Base-by-base conservation (phyloP, 345 rosid species). In the Anacardium occidentale region DNA sequence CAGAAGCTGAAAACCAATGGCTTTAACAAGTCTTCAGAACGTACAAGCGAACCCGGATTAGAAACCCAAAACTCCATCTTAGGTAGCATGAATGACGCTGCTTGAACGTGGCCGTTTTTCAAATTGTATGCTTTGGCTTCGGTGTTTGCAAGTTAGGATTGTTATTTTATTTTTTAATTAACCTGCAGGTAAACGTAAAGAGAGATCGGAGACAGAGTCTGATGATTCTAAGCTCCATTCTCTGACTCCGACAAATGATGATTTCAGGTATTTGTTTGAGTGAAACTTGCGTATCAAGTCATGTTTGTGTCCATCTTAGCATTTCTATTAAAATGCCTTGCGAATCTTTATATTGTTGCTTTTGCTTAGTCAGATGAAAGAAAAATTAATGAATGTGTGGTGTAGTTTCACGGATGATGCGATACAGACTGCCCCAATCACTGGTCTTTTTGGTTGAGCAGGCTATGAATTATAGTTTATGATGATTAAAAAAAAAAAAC, bases 101-200 rank as follows among this genome's bases (percentile, higher is more conserved):
- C 42, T 58, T 58, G 73, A 50, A 2, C 53, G 17, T 48, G n/a
- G 6, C 6, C 53, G 53, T 50, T 47, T 14, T 47, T 47, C 11
- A 50, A 34, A 4, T 72, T 17, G 1, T 70, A 20, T 62, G 11
- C 29, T 17, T 58, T 32, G 34, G 51, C 53, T 82, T 66, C 54
- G 22, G 9, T 9, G 24, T 15, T 64, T 7, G 1, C 12, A 0
- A 20, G 56, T 18, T 26, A 26, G 29, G 50, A 15, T 58, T 26
- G 20, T 22, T 24, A 12, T 29, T 20, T 53, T 66, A 58, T 52
- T 58, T 62, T 32, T 45, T n/a, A n/a, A 29, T 29, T 22, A 8
- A 26, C 37, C 51, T 73, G 21, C 79, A 92, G 98, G 98, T 66
- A 92, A 94, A 77, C 86, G 98, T 24, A 92, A 92, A 74, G 98